These are phyloP conservation scores for Discostella stelligeroides DNA, from an alignment of 108 stramenopile genomes.

Conservation along the genomic window DNA sequence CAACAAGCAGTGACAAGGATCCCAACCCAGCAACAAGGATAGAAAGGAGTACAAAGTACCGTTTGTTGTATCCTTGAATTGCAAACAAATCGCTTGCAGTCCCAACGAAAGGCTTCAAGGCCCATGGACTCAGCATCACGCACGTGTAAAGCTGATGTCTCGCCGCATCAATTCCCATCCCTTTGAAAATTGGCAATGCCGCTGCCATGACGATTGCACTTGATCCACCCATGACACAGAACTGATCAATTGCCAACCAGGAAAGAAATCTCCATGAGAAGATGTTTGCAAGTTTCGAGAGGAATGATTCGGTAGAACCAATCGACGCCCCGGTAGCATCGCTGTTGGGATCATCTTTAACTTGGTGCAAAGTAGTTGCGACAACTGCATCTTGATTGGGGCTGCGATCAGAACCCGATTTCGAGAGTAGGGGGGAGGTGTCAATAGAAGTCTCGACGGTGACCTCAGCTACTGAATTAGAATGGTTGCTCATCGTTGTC, in stretches of 20 bases:
- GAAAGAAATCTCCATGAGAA: slow-evolving; percentile 48
- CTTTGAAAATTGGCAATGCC: slow-evolving; percentile 44
- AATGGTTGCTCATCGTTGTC: too few relatives aligned
- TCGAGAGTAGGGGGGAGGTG: too few relatives aligned
- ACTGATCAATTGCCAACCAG: slow-evolving; percentile 37
- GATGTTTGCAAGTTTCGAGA: slow-evolving; percentile 19
- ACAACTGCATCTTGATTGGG: too few relatives aligned
- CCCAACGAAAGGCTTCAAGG: slow-evolving; percentile 56
- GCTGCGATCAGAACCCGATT: too few relatives aligned
- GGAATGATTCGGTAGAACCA: slow-evolving; percentile 34
- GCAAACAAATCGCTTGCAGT: slow-evolving; percentile 27
- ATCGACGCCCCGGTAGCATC: too few relatives aligned
- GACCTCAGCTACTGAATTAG: too few relatives aligned
- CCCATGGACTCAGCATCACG: slow-evolving; percentile 44
- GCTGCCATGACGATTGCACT: slow-evolving; percentile 41
- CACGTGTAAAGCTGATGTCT: slow-evolving; percentile 51
- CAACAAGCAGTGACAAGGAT: slow-evolving; percentile 10
- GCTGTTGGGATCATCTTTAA: too few relatives aligned
- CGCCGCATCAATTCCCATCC: slow-evolving; percentile 43
- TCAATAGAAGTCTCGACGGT: too few relatives aligned
- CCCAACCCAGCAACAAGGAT: slow-evolving; percentile 36
- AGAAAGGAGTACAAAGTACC: slow-evolving; percentile 42
- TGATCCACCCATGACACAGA: slow-evolving; percentile 28
- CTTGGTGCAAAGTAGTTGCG: too few relatives aligned
- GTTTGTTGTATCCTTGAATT: too few relatives aligned